These are phyloP conservation scores for Oropetium thomaeum DNA, from an alignment of 176 grass and related monocot species.

Conservation along the genomic window DNA sequence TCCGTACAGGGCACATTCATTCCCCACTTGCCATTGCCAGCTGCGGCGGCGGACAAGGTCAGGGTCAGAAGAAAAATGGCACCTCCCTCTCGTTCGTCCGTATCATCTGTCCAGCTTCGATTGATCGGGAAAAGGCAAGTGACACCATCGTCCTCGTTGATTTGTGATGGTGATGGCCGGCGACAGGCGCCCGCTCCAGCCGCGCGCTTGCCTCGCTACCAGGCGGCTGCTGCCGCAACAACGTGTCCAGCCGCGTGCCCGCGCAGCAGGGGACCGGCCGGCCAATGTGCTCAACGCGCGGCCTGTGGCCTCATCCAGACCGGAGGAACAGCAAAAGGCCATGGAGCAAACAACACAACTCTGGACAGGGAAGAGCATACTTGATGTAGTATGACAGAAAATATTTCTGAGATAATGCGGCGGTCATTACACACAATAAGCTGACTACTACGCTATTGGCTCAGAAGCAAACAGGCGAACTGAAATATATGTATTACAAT, in stretches of 20 bases:
- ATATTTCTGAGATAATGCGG: not conserved
- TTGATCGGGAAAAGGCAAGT: not conserved
- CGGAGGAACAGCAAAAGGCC: not conserved
- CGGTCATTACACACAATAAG: not conserved
- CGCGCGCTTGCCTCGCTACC: not conserved
- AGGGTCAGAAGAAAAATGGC: not conserved
- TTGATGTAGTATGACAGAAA: not conserved
- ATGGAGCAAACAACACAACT: not conserved
- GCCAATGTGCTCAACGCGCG: not conserved
- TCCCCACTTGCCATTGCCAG: not conserved
- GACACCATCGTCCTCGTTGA: conserved; percentile 9
- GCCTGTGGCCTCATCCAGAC: not conserved
- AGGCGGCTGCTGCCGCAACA: not conserved
- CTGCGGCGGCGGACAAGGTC: not conserved
- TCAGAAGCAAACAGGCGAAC: not conserved
- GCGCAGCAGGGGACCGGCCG: not conserved
- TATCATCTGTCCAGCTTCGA: not conserved
- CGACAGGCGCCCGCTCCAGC: not conserved
- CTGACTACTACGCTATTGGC: not conserved
- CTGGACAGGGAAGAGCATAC: not conserved
- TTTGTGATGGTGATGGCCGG: not conserved
- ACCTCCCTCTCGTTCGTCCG: not conserved
- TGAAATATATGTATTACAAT: conserved; percentile 1
- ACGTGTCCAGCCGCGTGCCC: conserved; percentile 12
- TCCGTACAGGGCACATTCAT: conserved; percentile 5